These are phyloP conservation scores for Collybia sordida DNA, from an alignment of 768 basidiomycete genomes.

Conservation along the genomic window DNA sequence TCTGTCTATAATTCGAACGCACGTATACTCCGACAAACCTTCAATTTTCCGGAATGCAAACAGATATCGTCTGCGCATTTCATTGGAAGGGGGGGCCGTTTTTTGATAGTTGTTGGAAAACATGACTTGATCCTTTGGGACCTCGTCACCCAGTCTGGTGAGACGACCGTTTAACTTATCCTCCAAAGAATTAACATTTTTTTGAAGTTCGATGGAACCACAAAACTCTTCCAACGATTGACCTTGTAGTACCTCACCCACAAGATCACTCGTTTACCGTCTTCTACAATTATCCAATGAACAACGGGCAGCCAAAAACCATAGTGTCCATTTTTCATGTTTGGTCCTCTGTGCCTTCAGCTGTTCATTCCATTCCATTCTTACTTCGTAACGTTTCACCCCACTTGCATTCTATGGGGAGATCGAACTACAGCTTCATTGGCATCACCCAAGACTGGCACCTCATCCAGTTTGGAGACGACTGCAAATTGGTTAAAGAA, in stretches of 20 bases:
- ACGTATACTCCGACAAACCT: slow-evolving; percentile 56
- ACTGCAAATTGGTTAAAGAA: slow-evolving; percentile 37
- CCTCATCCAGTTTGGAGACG: slow-evolving; percentile 69
- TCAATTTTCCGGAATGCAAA: slow-evolving; percentile 57
- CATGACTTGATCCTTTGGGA: slow-evolving; percentile 71
- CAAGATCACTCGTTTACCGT: slow-evolving; percentile 58
- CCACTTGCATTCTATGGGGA: slow-evolving; percentile 27
- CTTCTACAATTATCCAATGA: slow-evolving; percentile 36
- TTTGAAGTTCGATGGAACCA: slow-evolving; percentile 60
- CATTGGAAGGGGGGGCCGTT: slow-evolving; percentile 69
- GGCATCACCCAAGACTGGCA: slow-evolving; percentile 70
- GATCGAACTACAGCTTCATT: slow-evolving; percentile 53
- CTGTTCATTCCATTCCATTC: slow-evolving; percentile 56
- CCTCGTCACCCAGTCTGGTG: slow-evolving; percentile 60
- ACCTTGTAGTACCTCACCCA: slow-evolving; percentile 54
- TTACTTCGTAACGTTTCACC: slow-evolving; percentile 49
- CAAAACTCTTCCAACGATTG: slow-evolving; percentile 34
- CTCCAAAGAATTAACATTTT: not conserved
- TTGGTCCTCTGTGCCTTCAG: slow-evolving; percentile 42
- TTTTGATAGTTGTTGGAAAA: slow-evolving; percentile 54
- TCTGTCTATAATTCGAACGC: slow-evolving; percentile 73
- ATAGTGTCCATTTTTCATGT: slow-evolving; percentile 49
- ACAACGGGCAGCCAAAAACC: slow-evolving; percentile 30
- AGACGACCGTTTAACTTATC: slow-evolving; percentile 18
- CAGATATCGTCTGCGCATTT: slow-evolving; percentile 53